Evolutionary conservation across 352 stramenopile genomes (phyloP).

Genomic region (Phytophthora boehmeriae): DNA sequence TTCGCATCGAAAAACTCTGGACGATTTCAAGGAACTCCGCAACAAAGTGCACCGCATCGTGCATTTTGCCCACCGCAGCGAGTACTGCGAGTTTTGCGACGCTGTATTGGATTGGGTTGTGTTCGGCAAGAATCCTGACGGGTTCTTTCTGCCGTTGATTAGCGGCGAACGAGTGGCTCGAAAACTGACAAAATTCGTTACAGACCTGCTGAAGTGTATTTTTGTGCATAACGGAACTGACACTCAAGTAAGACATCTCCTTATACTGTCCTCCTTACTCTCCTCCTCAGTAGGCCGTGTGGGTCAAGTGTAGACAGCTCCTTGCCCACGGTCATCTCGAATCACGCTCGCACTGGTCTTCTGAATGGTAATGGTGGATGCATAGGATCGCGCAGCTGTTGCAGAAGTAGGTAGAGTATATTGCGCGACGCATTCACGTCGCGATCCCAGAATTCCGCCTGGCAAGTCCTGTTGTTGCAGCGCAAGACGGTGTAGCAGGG

Average conservation of each 20-base stretch:
- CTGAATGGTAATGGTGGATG: too few species aligned
- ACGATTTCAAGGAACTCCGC: constrained; percentile 15
- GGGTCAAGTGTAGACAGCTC: too few species aligned
- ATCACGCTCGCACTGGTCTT: too few species aligned
- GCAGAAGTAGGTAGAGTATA: too few species aligned
- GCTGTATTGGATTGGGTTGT: constrained; percentile 19
- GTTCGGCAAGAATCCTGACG: constrained; percentile 17
- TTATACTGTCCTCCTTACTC: too few species aligned
- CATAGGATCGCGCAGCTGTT: too few species aligned
- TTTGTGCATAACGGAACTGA: constrained; percentile 5
- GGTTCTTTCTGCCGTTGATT: constrained; percentile 7
- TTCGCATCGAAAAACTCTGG: constrained; percentile 10
- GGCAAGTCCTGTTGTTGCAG: too few species aligned
- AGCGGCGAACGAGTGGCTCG: constrained; percentile 17
- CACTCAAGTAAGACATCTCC: constrained; percentile 11
- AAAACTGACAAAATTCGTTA: constrained; percentile 24
- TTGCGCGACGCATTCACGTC: too few species aligned
- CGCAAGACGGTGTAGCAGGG: too few species aligned
- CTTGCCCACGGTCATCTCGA: too few species aligned
- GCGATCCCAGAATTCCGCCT: too few species aligned
- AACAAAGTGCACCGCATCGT: constrained; percentile 15
- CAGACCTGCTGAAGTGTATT: constrained; percentile 15
- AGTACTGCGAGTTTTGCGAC: constrained; percentile 22
- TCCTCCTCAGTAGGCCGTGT: too few species aligned
- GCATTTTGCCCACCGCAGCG: constrained; percentile 3